Conservation (phyloP, 1,284 basidiomycete genomes). For the Chalciporus sp. region DNA sequence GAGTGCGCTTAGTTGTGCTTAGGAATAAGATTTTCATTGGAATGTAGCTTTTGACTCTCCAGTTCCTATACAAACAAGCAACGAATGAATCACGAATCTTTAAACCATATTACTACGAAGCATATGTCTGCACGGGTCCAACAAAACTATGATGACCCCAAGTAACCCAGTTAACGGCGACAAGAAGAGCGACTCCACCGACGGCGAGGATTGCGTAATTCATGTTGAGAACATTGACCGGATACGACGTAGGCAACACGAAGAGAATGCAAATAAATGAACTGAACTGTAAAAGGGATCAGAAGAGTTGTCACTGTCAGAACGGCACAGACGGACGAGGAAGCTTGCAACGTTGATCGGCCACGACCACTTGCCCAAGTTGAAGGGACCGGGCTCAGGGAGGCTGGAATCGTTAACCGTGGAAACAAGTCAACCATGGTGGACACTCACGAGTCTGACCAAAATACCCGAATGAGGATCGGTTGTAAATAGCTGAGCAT, state of each 20-base stretch:
- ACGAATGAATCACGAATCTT: too few relatives aligned
- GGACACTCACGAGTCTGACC: slow-evolving; percentile 50
- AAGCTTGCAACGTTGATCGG: slow-evolving; percentile 50
- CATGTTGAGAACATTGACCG: slow-evolving; percentile 62
- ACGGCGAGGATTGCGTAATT: slow-evolving; percentile 62
- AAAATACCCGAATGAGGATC: slow-evolving; percentile 60
- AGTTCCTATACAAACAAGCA: too few relatives aligned
- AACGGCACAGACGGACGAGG: slow-evolving; percentile 37
- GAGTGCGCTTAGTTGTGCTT: too few relatives aligned
- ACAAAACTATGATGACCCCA: slow-evolving; percentile 40
- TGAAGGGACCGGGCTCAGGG: slow-evolving; percentile 52
- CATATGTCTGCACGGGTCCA: slow-evolving; percentile 35
- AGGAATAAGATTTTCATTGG: too few relatives aligned
- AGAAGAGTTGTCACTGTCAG: not conserved
- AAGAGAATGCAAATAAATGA: slow-evolving; percentile 59
- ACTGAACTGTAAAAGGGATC: slow-evolving; percentile 43
- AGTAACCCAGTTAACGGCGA: slow-evolving; percentile 26
- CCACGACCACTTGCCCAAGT: slow-evolving; percentile 57
- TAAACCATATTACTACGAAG: not conserved
- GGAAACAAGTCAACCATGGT: not conserved
- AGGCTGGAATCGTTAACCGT: slow-evolving; percentile 36
- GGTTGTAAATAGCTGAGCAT: slow-evolving; percentile 64
- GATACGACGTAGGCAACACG: slow-evolving; percentile 61
- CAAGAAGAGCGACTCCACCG: slow-evolving; percentile 45
- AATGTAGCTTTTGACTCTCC: too few relatives aligned